Evolutionary conservation across 106 monocot species (phyloP).

Genomic region (Gastrodia elata): DNA sequence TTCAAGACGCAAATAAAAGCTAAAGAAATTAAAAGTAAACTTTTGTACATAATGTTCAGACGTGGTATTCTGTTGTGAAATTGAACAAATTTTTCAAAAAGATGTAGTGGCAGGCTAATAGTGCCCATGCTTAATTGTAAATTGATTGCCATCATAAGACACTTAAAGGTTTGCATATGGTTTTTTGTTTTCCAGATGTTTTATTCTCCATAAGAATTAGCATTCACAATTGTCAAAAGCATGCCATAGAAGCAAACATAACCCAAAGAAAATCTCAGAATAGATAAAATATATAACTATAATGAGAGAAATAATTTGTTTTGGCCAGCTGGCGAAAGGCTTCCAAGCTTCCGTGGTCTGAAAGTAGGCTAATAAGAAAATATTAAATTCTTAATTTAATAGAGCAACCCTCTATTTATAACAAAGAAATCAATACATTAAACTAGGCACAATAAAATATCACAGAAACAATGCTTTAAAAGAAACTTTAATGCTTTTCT

Average conservation of each 20-base stretch:
- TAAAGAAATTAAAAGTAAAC: background rate
- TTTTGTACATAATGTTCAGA: background rate
- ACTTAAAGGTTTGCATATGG: background rate
- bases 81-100: background rate
- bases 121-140: background rate
- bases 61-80: background rate
- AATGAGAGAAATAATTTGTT: background rate
- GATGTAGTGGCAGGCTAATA: background rate
- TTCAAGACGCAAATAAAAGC: no score
- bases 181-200: background rate
- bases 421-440: no score
- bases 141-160: background rate
- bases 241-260: background rate
- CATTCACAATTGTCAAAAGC: background rate
- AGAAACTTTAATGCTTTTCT: no score
- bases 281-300: background rate
- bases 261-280: background rate
- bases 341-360: no score
- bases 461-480: no score
- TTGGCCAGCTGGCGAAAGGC: no score
- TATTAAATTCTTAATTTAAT: no score
- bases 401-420: no score
- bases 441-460: no score
- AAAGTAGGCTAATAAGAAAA: no score
- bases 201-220: background rate